Percentiles rank a stretch among this genome's conserved stretches.
Conservation (phyloP, 495 filamentous ascomycete genomes). For the Talaromyces ruber region DNA sequence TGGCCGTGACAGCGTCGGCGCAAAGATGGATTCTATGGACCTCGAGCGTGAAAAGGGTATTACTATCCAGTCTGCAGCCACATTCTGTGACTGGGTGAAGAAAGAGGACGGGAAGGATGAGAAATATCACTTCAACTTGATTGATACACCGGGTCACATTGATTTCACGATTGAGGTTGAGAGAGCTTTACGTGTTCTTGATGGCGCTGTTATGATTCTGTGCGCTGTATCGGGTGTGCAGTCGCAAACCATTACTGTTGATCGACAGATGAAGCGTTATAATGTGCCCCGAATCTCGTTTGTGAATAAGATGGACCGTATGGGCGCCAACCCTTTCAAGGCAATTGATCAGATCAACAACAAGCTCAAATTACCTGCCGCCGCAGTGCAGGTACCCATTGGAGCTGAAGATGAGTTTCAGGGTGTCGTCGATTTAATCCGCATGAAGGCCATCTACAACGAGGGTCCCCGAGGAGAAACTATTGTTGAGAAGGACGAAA, state of each 20-base stretch:
- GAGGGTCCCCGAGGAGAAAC: conserved; percentile 69
- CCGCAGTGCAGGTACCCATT: conserved; percentile 93
- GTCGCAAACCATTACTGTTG: conserved; percentile 95
- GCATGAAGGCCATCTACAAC: conserved; percentile 90
- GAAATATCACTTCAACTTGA: conserved; percentile 95
- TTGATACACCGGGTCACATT: conserved; percentile 98
- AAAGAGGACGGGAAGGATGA: conserved; percentile 68
- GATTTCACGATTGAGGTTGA: conserved; percentile 99
- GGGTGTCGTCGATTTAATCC: conserved; percentile 88
- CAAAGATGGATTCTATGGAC: conserved; percentile 99
- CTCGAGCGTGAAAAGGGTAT: conserved; percentile 97
- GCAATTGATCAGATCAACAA: conserved; percentile 94
- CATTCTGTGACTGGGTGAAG: conserved; percentile 97
- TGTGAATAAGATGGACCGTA: conserved; percentile 99
- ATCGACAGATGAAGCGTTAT: conserved; percentile 97
- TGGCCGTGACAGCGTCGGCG: conserved; percentile 89
- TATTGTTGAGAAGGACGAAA: conserved; percentile 65
- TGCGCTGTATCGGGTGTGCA: conserved; percentile 97
- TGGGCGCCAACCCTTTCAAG: conserved; percentile 98
- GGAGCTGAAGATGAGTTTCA: conserved; percentile 86
- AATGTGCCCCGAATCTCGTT: conserved; percentile 94
- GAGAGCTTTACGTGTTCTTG: conserved; percentile 87
- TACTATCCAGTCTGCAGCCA: conserved; percentile 96
- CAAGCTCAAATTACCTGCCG: conserved; percentile 86
- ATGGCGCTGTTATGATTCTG: conserved; percentile 97